phyloP scores from a whole-genome alignment of 176 grass and related monocot species.

The Lolium multiflorum region DNA sequence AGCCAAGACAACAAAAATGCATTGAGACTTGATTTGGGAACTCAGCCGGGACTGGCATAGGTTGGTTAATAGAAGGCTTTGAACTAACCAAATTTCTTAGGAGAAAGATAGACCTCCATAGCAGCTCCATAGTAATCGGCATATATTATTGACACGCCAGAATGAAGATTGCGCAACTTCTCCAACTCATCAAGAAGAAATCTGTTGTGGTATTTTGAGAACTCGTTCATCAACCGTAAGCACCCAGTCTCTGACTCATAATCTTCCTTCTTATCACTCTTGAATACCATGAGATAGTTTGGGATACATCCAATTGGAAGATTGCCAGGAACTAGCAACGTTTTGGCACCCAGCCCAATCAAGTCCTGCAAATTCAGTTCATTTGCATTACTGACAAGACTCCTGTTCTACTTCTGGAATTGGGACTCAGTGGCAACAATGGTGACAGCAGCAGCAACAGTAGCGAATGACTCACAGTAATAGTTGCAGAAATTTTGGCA shows the following conservation, averaged over 20 bases:
- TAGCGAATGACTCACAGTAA: constrained; percentile 50
- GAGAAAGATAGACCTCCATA: constrained; percentile 60
- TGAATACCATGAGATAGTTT: constrained; percentile 57
- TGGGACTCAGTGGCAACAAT: neutral
- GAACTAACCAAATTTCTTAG: constrained; percentile 65
- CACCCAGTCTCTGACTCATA: constrained; percentile 78
- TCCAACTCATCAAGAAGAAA: constrained; percentile 54
- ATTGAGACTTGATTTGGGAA: too few species aligned
- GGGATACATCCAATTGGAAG: constrained; percentile 80
- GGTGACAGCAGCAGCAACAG: neutral
- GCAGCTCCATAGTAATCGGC: constrained; percentile 76
- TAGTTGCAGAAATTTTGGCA: constrained; percentile 61
- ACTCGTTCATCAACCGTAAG: constrained; percentile 72
- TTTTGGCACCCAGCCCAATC: constrained; percentile 58
- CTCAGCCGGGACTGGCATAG: neutral
- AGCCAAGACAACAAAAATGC: neutral
- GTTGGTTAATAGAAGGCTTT: neutral
- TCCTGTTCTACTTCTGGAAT: neutral
- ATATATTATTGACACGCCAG: constrained; percentile 60
- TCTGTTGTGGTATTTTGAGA: constrained; percentile 69
- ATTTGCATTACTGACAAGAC: neutral
- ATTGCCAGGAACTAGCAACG: constrained; percentile 52
- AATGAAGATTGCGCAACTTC: constrained; percentile 50
- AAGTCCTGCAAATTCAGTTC: constrained; percentile 56
- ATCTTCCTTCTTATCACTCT: constrained; percentile 56